phyloP scores from a whole-genome alignment of 2,329 filamentous ascomycete genomes.

The Aurifilum marmelostoma region DNA sequence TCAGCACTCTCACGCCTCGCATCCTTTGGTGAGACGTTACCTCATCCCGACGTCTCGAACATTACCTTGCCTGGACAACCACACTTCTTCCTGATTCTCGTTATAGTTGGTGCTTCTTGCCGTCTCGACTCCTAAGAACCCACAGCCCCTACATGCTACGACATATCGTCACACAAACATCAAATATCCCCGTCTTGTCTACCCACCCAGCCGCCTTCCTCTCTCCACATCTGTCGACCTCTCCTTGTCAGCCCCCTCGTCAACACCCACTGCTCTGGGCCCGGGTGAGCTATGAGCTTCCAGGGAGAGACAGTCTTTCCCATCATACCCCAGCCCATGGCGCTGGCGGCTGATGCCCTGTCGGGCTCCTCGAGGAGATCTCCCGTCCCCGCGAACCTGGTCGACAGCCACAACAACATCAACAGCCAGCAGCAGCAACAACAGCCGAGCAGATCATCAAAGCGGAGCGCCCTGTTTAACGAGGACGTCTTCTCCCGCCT shows the following conservation, averaged over 20 bases:
- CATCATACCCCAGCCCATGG: conserved; percentile 27
- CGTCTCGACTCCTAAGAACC: neutral
- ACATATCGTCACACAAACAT: neutral
- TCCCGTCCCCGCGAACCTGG: conserved; percentile 6
- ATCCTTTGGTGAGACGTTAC: conserved; percentile 1
- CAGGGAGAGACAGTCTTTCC: conserved; percentile 17
- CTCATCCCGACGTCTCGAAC: neutral
- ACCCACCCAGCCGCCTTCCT: neutral
- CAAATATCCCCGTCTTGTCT: neutral
- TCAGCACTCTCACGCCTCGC: neutral
- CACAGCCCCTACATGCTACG: neutral
- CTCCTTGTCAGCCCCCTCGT: neutral
- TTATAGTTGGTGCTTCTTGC: too few species aligned
- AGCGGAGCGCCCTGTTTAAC: conserved; percentile 20
- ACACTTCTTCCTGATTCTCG: neutral
- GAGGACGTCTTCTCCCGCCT: conserved; percentile 26
- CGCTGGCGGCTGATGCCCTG: conserved; percentile 25
- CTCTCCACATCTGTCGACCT: neutral
- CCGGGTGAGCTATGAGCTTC: conserved; percentile 21
- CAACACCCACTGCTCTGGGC: neutral
- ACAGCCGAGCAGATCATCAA: neutral
- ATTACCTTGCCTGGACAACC: neutral
- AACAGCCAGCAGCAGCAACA: neutral
- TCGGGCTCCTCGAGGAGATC: conserved; percentile 16
- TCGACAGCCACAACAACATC: neutral